Evolutionary conservation across 371 early-diverging fungal genomes (phyloP).

Genomic region (Smittium mucronatum): DNA sequence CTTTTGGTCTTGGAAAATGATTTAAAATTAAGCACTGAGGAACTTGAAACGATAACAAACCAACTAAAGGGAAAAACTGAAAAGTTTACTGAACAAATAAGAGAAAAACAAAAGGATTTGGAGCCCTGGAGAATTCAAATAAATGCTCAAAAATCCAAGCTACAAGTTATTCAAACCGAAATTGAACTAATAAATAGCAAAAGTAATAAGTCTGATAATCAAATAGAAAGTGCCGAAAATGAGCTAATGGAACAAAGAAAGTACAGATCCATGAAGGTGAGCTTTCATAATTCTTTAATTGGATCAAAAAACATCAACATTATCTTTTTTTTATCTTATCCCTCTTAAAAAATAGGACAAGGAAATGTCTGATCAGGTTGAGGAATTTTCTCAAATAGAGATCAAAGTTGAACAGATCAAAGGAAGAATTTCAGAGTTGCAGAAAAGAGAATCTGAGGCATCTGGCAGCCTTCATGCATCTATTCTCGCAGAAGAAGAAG

Average conservation of each 20-base stretch:
- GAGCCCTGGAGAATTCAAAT: conserved; percentile 75
- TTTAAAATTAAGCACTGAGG: conserved; percentile 48
- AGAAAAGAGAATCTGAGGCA: conserved; percentile 31
- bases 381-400: conserved; percentile 35
- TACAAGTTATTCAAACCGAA: conserved; percentile 71
- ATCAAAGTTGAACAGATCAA: conserved; percentile 26
- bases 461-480: conserved; percentile 29
- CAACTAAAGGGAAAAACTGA: conserved; percentile 76
- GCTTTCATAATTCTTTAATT: too few species aligned
- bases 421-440: conserved; percentile 27
- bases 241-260: conserved; percentile 37
- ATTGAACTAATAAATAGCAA: conserved; percentile 50
- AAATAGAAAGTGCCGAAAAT: conserved; percentile 48
- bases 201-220: conserved; percentile 36
- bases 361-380: conserved; percentile 28
- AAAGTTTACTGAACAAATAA: conserved; percentile 50
- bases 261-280: conserved; percentile 21
- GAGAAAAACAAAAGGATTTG: conserved; percentile 59
- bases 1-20: conserved; percentile 45
- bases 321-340: background rate
- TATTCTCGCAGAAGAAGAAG: conserved; percentile 26
- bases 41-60: conserved; percentile 60
- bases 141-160: conserved; percentile 47
- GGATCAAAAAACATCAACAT: too few species aligned
- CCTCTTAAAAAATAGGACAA: conserved; percentile 13